Conservation (phyloP, 1,139 yeast genomes). For the Spathaspora jeffriesii region DNA sequence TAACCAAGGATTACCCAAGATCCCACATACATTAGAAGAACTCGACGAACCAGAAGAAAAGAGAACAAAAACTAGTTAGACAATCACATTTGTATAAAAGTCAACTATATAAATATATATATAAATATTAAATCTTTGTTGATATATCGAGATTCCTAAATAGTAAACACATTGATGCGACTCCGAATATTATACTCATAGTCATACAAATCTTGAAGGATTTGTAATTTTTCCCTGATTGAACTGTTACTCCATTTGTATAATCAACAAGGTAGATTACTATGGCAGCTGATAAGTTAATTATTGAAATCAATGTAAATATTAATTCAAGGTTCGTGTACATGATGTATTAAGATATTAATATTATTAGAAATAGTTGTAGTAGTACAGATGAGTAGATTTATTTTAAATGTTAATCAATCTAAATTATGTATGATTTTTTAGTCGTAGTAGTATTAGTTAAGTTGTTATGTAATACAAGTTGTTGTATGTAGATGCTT, state of each 20-base stretch:
- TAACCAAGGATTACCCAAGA: constrained; percentile 10
- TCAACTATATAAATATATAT: neutral
- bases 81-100: neutral
- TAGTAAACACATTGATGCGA: constrained; percentile 17
- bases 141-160: constrained; percentile 4
- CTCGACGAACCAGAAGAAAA: constrained; percentile 12
- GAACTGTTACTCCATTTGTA: constrained; percentile 17
- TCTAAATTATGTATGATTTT: neutral
- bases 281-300: constrained; percentile 21
- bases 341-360: constrained; percentile 8
- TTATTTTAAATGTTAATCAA: neutral
- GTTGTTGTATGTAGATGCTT: neutral
- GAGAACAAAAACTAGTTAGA: constrained; percentile 6
- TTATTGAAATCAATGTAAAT: constrained; percentile 21
- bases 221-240: constrained; percentile 22
- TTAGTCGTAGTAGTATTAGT: neutral
- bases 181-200: constrained; percentile 23
- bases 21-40: constrained; percentile 12
- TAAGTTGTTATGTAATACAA: neutral
- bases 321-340: constrained; percentile 18
- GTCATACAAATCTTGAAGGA: constrained; percentile 23
- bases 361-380: neutral
- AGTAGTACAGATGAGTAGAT: neutral
- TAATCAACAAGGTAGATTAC: constrained; percentile 20
- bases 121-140: neutral